Base-by-base conservation (phyloP, 2,329 filamentous ascomycete genomes). In the Metarhizium anisopliae region DNA sequence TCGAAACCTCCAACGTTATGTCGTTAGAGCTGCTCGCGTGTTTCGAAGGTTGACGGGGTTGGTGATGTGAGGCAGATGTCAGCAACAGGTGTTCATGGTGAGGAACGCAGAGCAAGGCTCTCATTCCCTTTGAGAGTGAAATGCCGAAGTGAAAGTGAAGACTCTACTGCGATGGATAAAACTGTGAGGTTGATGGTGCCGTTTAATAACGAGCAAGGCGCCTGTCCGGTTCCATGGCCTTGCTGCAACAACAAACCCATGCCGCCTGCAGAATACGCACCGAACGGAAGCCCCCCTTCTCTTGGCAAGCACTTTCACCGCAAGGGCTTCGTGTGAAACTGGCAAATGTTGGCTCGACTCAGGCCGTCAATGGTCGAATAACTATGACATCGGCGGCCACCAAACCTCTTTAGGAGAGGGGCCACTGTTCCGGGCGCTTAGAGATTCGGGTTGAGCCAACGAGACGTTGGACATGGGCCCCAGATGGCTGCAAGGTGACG, bases 391-490 rank as follows among this genome's bases (percentile, higher is more conserved):
- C 40, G 40, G 54, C 56, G 51, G 51, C 51, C 40, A 36, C 56
- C 54, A 53, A 58, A 51, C 56, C 54, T 14, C 3, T 36, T 56
- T 43, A 11, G 52, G 45, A 7, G n/a, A 40, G 29, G 56, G 52
- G 38, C 50, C 47, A 57, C 57, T 59, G 57, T 50, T 56, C 57
- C 57, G 60, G 62, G 63, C 63, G 63, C 63, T 65, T 65, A 64
- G 51, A 61, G 55, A 58, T 45, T 49, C 40, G 53, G 47, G 52
- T 53, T 49, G 58, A 49, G 25, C 56, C 54, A 59, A 56, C 36
- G 45, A 57, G 50, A 47, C 20, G 50, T 10, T 32, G n/a, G 30
- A n/a, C 30, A 45, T 45, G 51, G 25, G 32, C 51, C 49, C 29
- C 10, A 42, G 38, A 30, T 16, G 47, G 55, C 43, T 45, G 51